phyloP scores from a whole-genome alignment of 1,284 basidiomycete genomes.

The Prillingera fragicola region DNA sequence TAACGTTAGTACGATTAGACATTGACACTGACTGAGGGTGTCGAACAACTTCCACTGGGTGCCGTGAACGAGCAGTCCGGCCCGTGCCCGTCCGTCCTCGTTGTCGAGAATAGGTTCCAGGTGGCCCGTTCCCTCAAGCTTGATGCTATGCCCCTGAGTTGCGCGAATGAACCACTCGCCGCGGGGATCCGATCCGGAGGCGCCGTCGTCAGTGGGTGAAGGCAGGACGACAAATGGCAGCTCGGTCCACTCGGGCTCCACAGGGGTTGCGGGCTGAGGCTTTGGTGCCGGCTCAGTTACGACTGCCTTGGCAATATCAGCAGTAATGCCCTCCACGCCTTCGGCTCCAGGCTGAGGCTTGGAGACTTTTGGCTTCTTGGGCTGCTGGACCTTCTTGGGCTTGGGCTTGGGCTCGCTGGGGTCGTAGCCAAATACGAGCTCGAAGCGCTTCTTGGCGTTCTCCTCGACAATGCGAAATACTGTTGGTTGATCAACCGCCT shows the following conservation, averaged over 20 bases:
- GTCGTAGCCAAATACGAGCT: conserved; percentile 59
- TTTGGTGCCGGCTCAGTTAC: neutral
- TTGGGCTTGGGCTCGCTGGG: conserved; percentile 36
- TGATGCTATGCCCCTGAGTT: conserved; percentile 87
- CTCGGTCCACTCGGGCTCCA: conserved; percentile 20
- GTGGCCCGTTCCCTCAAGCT: conserved; percentile 59
- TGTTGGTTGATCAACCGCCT: conserved; percentile 54
- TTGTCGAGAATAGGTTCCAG: conserved; percentile 32
- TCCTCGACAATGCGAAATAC: conserved; percentile 66
- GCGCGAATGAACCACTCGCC: conserved; percentile 78
- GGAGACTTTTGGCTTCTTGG: conserved; percentile 11
- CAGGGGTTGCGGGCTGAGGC: neutral
- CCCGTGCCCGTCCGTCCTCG: conserved; percentile 27
- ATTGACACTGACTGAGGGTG: conserved; percentile 33
- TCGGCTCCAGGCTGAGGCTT: conserved; percentile 3
- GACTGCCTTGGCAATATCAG: neutral
- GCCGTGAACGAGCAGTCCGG: conserved; percentile 45
- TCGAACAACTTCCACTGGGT: conserved; percentile 44
- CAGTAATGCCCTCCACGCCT: conserved; percentile 1
- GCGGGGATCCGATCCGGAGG: neutral
- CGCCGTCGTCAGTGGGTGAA: conserved; percentile 1
- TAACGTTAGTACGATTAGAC: neutral
- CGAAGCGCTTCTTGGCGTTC: conserved; percentile 73
- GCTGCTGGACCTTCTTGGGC: conserved; percentile 17
- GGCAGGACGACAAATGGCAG: conserved; percentile 27